These are phyloP conservation scores for Neoarthrinium moseri DNA, from an alignment of 2,329 filamentous ascomycete species.

Conservation along the genomic window DNA sequence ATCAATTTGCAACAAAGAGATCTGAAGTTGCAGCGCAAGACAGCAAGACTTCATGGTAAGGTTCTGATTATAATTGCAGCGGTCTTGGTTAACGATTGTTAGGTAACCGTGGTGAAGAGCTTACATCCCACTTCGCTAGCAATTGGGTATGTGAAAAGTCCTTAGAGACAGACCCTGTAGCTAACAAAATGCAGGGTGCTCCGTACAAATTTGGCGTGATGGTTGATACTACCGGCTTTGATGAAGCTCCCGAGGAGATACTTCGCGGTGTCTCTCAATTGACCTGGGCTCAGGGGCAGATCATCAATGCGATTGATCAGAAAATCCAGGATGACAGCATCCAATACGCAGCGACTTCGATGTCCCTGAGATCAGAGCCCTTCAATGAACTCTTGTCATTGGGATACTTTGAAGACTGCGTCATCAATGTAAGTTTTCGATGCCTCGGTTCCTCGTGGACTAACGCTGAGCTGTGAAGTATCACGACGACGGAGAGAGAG, in stretches of 20 bases:
- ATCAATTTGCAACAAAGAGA: constrained; percentile 38
- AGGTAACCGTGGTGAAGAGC: constrained; percentile 36
- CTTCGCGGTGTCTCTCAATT: constrained; percentile 49
- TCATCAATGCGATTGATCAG: constrained; percentile 30
- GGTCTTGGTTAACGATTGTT: constrained; percentile 18
- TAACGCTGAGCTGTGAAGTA: constrained; percentile 35
- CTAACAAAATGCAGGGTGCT: constrained; percentile 45
- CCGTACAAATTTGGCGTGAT: constrained; percentile 65
- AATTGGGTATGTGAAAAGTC: constrained; percentile 45
- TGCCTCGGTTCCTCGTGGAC: neutral
- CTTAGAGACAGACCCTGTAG: neutral
- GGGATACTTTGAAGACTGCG: constrained; percentile 60
- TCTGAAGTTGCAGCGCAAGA: constrained; percentile 44
- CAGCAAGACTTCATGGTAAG: constrained; percentile 31
- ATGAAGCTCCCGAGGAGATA: constrained; percentile 45
- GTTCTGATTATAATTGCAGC: neutral
- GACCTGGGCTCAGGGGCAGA: constrained; percentile 50
- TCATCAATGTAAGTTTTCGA: constrained; percentile 47
- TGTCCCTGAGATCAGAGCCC: constrained; percentile 29
- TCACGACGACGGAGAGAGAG: constrained; percentile 66
- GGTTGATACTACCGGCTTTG: constrained; percentile 49
- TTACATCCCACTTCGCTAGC: constrained; percentile 51
- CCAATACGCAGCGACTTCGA: constrained; percentile 11
- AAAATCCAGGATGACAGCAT: constrained; percentile 10
- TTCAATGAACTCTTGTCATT: constrained; percentile 66